Evolutionary conservation across 345 rosid species (phyloP), one percentile per base, ranked within the genome.

Genomic region (Linum tenue): DNA sequence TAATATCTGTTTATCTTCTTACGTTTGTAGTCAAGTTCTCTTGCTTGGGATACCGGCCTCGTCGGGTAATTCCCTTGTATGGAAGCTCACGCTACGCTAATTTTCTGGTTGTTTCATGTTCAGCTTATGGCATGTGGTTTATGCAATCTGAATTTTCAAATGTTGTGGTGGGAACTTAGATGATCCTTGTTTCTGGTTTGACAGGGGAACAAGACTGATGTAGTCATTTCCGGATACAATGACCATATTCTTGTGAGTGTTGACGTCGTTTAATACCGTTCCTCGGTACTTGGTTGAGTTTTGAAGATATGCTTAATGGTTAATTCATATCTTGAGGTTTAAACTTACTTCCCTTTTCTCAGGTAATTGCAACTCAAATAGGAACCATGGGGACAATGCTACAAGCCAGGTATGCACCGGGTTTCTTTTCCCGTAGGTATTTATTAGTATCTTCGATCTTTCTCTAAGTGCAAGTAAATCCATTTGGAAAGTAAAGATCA

Each of bases 361-460:
- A 89, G 96, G 92, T 89, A 48, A 82, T 86, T 74, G 96, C 85
- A 16, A 86, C 92, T 64, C 96, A 92, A 72, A 82, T 89, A 65
- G 98, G 89, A 78, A 76, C 88, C 42, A 82, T 92, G 96, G 98
- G 96, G 55, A 87, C 98, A 10, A 75, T 89, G 64, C 76, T 92
- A 57, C 91, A 84, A 51, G 96, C 98, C 68, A 89, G 92, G 91
- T 86, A 59, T 72, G 75, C 37, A 16, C 16, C 1, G 16, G 8
- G 14, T 35, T 31, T 3, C 37, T 3, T 3, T 1, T 22, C 40
- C 0, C 36, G 16, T 31, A 11, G 36, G 7, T 22, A 22, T 22
- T 22, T 22, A 22, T 39, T 56, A 37, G 22, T 22, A 22, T 35
- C 42, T 58, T 12, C 17, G 12, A 10, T 36, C 64, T 39, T 38